phyloP scores from a whole-genome alignment of 495 filamentous ascomycete genomes.

The Aspergillus affinis region DNA sequence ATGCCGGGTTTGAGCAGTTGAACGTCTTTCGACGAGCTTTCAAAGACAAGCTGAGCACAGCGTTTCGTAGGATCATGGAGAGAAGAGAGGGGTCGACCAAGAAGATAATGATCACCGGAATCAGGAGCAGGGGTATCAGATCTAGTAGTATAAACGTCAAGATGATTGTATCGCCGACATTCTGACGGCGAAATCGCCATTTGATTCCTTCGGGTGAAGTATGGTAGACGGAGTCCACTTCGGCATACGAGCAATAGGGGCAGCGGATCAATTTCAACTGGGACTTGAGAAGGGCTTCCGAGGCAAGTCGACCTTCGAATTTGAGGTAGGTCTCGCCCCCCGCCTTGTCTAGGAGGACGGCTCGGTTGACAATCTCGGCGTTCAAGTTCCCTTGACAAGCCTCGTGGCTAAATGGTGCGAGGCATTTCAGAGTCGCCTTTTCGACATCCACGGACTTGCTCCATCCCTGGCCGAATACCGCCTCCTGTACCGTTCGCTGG shows the following conservation, averaged over 20 bases:
- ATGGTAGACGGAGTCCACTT: conserved; percentile 76
- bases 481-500: conserved; percentile 72
- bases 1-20: conserved; percentile 65
- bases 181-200: conserved; percentile 55
- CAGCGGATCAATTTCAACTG: conserved; percentile 77
- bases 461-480: conserved; percentile 92
- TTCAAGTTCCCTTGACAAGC: conserved; percentile 74
- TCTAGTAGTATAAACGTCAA: conserved; percentile 40
- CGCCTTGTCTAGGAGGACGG: conserved; percentile 63
- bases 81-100: conserved; percentile 40
- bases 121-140: conserved; percentile 52
- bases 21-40: conserved; percentile 69
- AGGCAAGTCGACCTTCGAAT: conserved; percentile 74
- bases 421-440: conserved; percentile 72
- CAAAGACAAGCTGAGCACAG: conserved; percentile 63
- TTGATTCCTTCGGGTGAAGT: conserved; percentile 41
- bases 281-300: conserved; percentile 68
- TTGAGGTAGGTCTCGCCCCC: conserved; percentile 68
- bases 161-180: conserved; percentile 35
- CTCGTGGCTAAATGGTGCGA: conserved; percentile 64
- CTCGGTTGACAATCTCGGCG: conserved; percentile 63
- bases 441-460: conserved; percentile 70
- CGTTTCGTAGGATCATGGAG: conserved; percentile 43
- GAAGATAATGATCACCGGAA: conserved; percentile 49
- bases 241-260: conserved; percentile 88